phyloP scores from a whole-genome alignment of 2,329 filamentous ascomycete species.

The Monilinia fructigena region DNA sequence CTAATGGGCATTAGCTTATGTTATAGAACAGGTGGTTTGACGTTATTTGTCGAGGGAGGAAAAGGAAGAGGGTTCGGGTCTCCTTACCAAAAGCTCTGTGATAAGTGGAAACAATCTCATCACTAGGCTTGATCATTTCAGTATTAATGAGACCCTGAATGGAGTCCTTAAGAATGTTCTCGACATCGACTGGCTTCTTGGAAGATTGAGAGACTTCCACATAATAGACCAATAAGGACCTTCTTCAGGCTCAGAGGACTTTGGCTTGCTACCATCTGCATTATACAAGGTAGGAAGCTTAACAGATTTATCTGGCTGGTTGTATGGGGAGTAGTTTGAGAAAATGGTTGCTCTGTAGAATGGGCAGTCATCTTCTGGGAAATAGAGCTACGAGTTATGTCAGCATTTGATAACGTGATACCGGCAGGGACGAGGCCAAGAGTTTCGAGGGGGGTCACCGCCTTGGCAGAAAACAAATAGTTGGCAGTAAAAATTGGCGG shows the following conservation, averaged over 20 bases:
- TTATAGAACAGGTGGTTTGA: not conserved
- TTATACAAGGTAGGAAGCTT: constrained; percentile 86
- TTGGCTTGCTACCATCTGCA: constrained; percentile 79
- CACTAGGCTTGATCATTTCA: constrained; percentile 84
- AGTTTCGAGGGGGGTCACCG: constrained; percentile 14
- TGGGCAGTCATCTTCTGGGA: constrained; percentile 97
- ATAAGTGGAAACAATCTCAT: constrained; percentile 98
- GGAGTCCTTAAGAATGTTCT: constrained; percentile 81
- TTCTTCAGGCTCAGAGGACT: constrained; percentile 69
- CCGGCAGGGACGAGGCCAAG: not conserved
- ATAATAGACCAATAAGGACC: constrained; percentile 99
- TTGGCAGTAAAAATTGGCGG: not conserved
- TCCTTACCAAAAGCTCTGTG: constrained; percentile 73
- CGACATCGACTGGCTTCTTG: constrained; percentile 89
- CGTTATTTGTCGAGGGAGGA: not conserved
- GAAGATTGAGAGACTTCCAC: constrained; percentile 92
- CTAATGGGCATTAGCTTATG: constrained; percentile 37
- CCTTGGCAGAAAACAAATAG: constrained; percentile 9
- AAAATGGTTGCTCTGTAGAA: constrained; percentile 99
- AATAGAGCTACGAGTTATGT: constrained; percentile 70
- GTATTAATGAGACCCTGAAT: constrained; percentile 98
- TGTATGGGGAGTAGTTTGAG: constrained; percentile 99
- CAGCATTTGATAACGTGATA: constrained; percentile 28
- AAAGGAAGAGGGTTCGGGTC: not conserved
- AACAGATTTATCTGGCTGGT: constrained; percentile 79